Evolutionary conservation across 148 eudicot genomes (phyloP).

Genomic region (Rhododendron simsii): DNA sequence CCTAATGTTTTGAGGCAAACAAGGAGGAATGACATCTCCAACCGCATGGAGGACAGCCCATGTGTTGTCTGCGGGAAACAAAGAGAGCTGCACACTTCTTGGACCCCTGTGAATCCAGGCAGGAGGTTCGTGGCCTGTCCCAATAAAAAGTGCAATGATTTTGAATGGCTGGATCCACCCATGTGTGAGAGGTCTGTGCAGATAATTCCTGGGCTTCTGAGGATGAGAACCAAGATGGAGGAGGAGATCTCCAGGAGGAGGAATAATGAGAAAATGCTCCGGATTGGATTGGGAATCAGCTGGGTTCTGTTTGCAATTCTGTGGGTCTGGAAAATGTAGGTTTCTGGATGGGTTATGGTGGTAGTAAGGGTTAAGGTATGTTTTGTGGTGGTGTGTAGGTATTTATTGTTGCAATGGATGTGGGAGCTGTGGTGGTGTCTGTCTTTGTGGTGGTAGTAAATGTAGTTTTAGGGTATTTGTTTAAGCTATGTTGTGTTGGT

Average conservation of each 20-base stretch:
- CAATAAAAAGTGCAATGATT: neutral
- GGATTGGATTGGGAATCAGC: neutral
- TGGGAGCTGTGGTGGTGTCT: neutral
- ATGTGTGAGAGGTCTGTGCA: neutral
- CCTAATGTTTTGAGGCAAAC: too few relatives aligned
- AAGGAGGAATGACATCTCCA: too few relatives aligned
- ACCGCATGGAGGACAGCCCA: too few relatives aligned
- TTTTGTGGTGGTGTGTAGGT: neutral
- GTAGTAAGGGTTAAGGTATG: neutral
- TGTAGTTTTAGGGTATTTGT: too few relatives aligned
- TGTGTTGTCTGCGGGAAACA: neutral
- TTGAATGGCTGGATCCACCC: neutral
- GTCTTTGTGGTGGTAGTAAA: too few relatives aligned
- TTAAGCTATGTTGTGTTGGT: too few relatives aligned
- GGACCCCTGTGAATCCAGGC: neutral
- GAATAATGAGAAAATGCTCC: neutral
- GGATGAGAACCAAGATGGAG: neutral
- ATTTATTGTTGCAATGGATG: neutral
- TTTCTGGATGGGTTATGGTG: too few relatives aligned
- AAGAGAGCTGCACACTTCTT: neutral
- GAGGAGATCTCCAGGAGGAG: neutral
- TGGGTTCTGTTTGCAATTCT: neutral
- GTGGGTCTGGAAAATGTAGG: neutral
- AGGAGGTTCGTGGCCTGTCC: neutral
- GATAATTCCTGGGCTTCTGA: neutral